Conservation (phyloP, 257 asterid genomes). For the Hygrophila difformis region DNA sequence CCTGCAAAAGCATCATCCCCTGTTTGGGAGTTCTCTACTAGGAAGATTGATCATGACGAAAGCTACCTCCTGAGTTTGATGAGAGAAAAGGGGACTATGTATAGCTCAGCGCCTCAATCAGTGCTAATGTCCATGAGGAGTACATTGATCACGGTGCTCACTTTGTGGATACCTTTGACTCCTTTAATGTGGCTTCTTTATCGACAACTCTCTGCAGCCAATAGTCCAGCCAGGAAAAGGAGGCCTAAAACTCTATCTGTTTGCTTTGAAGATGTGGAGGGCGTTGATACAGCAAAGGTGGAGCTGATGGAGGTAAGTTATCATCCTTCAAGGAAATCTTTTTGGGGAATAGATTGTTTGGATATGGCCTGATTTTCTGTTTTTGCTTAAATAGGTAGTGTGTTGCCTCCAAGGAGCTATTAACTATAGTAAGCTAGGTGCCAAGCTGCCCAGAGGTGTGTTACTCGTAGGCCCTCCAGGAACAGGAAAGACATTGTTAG, state of each 20-base stretch:
- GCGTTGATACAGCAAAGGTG: constrained; percentile 87
- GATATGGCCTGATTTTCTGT: constrained; percentile 5
- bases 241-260: constrained; percentile 52
- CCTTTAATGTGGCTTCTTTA: constrained; percentile 89
- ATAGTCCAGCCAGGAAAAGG: constrained; percentile 72
- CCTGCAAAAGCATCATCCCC: constrained; percentile 29
- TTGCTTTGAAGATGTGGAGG: constrained; percentile 83
- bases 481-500: constrained; percentile 86
- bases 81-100: constrained; percentile 74
- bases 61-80: constrained; percentile 74
- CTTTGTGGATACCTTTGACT: constrained; percentile 88
- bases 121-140: constrained; percentile 52
- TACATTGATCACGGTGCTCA: constrained; percentile 58
- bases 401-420: constrained; percentile 84
- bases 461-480: constrained; percentile 99
- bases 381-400: constrained; percentile 45
- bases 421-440: constrained; percentile 88
- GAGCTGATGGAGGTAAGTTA: constrained; percentile 86
- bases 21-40: constrained; percentile 72
- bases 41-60: constrained; percentile 92
- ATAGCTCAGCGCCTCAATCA: constrained; percentile 89
- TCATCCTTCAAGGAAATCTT: background rate
- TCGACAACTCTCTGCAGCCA: constrained; percentile 81
- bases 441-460: constrained; percentile 87
- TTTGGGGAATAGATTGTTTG: background rate